A percentile compares a stretch with the other conserved stretches of the same genome.
phyloP scores from a whole-genome alignment of 2,329 filamentous ascomycete species.

The Bipolaris victoriae region DNA sequence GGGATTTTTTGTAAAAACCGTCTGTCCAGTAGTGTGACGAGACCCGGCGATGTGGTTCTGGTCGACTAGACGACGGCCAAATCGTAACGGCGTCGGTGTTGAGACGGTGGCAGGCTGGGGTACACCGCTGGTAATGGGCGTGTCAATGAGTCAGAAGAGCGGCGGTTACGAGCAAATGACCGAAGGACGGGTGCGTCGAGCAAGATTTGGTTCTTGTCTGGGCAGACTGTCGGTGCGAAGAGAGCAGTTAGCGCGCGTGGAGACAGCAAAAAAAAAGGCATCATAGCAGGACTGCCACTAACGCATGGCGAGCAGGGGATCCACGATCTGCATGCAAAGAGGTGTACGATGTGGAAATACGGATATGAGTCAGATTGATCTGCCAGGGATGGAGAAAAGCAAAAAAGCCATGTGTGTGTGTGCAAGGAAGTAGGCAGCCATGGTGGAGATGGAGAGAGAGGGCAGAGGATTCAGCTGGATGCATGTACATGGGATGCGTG shows the following conservation, averaged over 20 bases:
- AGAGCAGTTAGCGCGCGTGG: slow-evolving; percentile 1
- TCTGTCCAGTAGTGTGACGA: slow-evolving; percentile 4
- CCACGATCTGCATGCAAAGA: slow-evolving; percentile 21
- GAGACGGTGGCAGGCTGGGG: slow-evolving; percentile 12
- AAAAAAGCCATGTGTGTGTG: slow-evolving; percentile 28
- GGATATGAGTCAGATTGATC: slow-evolving; percentile 27
- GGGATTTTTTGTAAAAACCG: too few species aligned
- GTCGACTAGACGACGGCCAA: slow-evolving; percentile 14
- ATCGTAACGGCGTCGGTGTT: slow-evolving; percentile 15
- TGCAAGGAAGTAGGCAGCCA: neutral
- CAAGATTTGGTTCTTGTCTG: neutral
- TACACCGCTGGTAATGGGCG: slow-evolving; percentile 16
- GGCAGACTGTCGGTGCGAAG: neutral
- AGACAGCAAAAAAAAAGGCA: slow-evolving; percentile 4
- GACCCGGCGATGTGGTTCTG: slow-evolving; percentile 21
- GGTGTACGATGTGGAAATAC: slow-evolving; percentile 31
- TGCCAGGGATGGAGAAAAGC: slow-evolving; percentile 26
- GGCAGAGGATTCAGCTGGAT: neutral
- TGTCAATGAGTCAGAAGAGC: slow-evolving; percentile 16
- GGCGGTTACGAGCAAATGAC: slow-evolving; percentile 6
- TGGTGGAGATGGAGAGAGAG: neutral
- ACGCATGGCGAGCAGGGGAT: slow-evolving; percentile 9
- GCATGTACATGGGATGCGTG: neutral
- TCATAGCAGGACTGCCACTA: neutral
- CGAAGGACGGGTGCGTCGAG: neutral